Conservation (phyloP, 495 filamentous ascomycete genomes). For the Polyplosphaeria fusca region DNA sequence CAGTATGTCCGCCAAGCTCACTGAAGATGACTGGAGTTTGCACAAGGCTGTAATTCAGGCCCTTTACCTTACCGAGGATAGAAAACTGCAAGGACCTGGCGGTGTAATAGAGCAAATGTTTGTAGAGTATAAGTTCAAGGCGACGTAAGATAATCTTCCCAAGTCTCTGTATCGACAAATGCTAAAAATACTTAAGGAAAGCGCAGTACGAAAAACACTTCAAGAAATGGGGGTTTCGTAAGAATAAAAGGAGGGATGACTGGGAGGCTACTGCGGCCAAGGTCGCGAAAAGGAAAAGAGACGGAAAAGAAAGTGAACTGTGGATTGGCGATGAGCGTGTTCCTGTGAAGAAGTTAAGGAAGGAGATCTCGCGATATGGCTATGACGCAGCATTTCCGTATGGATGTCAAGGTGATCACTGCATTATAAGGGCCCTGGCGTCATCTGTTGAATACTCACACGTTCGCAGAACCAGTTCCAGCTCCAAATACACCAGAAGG, state of each 20-base stretch:
- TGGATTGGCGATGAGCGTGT: background rate
- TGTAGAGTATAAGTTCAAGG: too few species aligned
- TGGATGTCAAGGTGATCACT: too few species aligned
- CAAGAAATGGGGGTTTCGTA: background rate
- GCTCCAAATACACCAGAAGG: too few species aligned
- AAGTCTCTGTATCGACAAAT: too few species aligned
- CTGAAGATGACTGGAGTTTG: background rate
- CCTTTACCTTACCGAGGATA: background rate
- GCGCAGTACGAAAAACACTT: background rate
- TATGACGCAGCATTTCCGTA: too few species aligned
- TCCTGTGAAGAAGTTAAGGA: background rate
- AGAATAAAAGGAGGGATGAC: background rate
- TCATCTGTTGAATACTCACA: too few species aligned
- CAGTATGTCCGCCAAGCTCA: too few species aligned
- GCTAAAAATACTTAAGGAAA: too few species aligned
- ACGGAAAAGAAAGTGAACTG: background rate
- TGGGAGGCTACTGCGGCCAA: background rate
- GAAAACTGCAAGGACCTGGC: background rate
- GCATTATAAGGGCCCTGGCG: too few species aligned
- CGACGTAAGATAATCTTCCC: too few species aligned
- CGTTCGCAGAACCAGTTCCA: too few species aligned
- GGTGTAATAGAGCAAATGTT: background rate
- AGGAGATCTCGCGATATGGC: background rate
- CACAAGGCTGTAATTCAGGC: background rate
- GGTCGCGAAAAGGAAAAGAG: background rate